Evolutionary conservation across 1,139 yeast genomes (phyloP).

Genomic region (Geotrichum histeridarum): DNA sequence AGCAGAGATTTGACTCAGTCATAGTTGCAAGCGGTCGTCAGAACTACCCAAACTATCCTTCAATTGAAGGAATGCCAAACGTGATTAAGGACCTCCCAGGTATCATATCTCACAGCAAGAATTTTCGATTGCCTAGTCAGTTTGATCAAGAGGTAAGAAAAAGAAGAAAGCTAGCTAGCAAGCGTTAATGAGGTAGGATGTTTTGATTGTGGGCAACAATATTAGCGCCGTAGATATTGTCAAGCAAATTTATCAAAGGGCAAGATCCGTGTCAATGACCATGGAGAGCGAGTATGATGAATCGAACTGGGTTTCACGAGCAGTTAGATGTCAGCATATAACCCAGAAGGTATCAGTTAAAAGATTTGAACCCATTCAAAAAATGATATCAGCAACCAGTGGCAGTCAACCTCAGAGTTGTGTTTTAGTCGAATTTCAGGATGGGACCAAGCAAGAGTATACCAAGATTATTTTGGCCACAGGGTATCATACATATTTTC

Average conservation of each 20-base stretch:
- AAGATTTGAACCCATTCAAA: background rate
- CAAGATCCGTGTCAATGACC: conserved; percentile 2
- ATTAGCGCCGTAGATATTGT: conserved; percentile 4
- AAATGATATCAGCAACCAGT: background rate
- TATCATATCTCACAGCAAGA: conserved; percentile 2
- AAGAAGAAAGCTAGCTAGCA: too few relatives aligned
- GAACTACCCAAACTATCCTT: conserved; percentile 12
- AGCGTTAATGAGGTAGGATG: background rate
- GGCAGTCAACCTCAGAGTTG: too few relatives aligned
- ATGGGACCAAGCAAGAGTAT: background rate
- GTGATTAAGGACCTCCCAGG: background rate
- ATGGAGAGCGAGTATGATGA: background rate
- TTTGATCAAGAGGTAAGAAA: background rate
- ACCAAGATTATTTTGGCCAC: conserved; percentile 1
- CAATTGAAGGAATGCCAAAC: conserved; percentile 9
- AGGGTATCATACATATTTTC: conserved; percentile 4
- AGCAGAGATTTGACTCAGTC: conserved; percentile 13
- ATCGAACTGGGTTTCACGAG: background rate
- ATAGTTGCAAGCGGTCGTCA: conserved; percentile 15
- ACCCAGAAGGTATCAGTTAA: background rate
- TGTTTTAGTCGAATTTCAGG: background rate
- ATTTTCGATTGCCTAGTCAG: background rate
- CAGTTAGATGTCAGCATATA: background rate
- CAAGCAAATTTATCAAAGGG: background rate
- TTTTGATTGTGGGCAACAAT: conserved; percentile 2